A percentile compares a stretch with the other conserved stretches of the same genome.
These are phyloP conservation scores for Ceratobasidium sp. DNA, from an alignment of 1,284 basidiomycete species.

Conservation along the genomic window DNA sequence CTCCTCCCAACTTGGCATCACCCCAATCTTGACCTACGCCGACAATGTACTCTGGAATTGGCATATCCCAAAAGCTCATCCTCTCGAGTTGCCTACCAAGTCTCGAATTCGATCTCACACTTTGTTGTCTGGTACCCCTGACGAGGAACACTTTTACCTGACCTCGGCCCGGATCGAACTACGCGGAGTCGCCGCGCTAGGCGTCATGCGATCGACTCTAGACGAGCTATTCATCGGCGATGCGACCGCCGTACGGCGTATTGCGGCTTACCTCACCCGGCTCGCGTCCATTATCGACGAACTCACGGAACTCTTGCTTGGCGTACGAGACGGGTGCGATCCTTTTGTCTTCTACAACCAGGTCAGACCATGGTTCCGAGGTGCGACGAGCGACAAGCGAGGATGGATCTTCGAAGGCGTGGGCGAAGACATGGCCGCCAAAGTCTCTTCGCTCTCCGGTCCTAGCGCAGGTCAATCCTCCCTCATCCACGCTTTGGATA, in stretches of 20 bases:
- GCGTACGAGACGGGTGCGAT: slow-evolving; percentile 77
- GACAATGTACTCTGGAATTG: slow-evolving; percentile 96
- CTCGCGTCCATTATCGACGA: slow-evolving; percentile 76
- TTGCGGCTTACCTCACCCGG: slow-evolving; percentile 74
- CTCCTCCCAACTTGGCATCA: slow-evolving; percentile 80
- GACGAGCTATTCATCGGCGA: slow-evolving; percentile 94
- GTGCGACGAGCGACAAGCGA: slow-evolving; percentile 73
- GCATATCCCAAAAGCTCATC: slow-evolving; percentile 62
- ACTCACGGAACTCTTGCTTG: slow-evolving; percentile 68
- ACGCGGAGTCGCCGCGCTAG: slow-evolving; percentile 85
- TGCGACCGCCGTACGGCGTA: slow-evolving; percentile 74
- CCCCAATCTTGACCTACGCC: slow-evolving; percentile 92
- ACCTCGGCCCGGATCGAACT: slow-evolving; percentile 92
- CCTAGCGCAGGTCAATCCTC: slow-evolving; percentile 91
- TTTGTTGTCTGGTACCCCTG: slow-evolving; percentile 82
- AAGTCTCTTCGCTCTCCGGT: slow-evolving; percentile 74
- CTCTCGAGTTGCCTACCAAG: slow-evolving; percentile 61
- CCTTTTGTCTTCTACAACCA: slow-evolving; percentile 85
- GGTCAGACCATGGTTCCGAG: slow-evolving; percentile 93
- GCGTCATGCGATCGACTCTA: slow-evolving; percentile 87
- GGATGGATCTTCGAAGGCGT: slow-evolving; percentile 88
- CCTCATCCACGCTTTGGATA: slow-evolving; percentile 71
- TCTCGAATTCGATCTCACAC: slow-evolving; percentile 55
- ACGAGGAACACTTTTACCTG: slow-evolving; percentile 91
- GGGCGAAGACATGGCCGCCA: slow-evolving; percentile 61